Base-by-base conservation (phyloP, 108 stramenopile genomes). In the Stephanodiscus triporus region DNA sequence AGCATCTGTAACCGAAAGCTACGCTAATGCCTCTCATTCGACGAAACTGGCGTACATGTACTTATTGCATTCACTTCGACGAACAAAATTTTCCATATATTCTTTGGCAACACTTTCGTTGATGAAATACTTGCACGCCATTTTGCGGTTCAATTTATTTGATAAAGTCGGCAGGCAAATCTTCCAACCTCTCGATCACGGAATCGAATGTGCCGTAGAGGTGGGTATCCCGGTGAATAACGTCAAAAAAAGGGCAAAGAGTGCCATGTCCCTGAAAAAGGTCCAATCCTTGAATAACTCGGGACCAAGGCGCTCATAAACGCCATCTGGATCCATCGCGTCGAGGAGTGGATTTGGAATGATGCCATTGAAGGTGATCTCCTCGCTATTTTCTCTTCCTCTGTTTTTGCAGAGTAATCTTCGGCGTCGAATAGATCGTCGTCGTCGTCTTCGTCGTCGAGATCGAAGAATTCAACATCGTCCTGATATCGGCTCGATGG, bases 251-350 rank as follows among this genome's bases (percentile, higher is more conserved):
- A 42, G 60, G 24, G 63, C 63, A 34, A 79, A 79, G 14, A 79
- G 51, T 6, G 61, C 66, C 71, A 72, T 68, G 47, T 79, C 78
- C 66, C 78, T 67, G 60, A 66, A 79, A 43, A 79, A 79, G 17
- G 78, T 79, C 78, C 71, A 79, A 68, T 79, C 78, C 17, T 48
- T 72, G 51, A 79, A 73, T 53, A 79, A 51, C 51, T 79, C 78
- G n/a, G 78, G 78, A 1, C 78, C 78, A 50, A 79, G 26, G 11
- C 78, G 78, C 68, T 79, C 78, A 27, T 79, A 79, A 8, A 79
- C 78, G 19, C 78, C 78, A 73, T 79, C 78, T 17, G 78, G 78
- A 37, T 79, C 78, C 78, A 79, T 79, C 2, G 78, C 78, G 40
- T 79, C 78, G 42, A 79, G 62, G n/a, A 79, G 61, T 23, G 78